These are phyloP conservation scores for Macadamia tetraphylla DNA, from an alignment of 164 flowering plant genomes.

Conservation along the genomic window DNA sequence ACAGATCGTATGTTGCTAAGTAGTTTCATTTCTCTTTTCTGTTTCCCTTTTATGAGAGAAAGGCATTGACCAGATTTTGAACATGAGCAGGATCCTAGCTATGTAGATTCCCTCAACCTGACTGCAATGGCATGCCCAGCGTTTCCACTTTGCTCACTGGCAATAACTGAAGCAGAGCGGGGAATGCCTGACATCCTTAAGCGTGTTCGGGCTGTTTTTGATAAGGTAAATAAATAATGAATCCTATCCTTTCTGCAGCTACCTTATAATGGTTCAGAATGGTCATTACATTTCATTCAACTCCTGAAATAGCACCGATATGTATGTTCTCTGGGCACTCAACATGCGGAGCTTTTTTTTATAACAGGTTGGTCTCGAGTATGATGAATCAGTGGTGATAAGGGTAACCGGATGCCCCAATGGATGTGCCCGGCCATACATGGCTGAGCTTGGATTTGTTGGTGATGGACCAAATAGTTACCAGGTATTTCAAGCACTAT, in stretches of 20 bases:
- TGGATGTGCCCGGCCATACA: constrained; percentile 97
- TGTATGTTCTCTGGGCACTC: no score
- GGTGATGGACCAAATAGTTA: constrained; percentile 99
- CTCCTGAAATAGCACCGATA: no score
- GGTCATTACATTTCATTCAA: no score
- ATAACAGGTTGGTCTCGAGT: constrained; percentile 81
- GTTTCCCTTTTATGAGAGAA: background rate
- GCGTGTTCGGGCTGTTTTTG: constrained; percentile 83
- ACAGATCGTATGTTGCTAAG: background rate
- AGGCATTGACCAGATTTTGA: constrained; percentile 9
- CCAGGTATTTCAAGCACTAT: constrained; percentile 50
- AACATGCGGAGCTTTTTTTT: constrained; percentile 5
- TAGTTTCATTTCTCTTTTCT: background rate
- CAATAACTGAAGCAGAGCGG: constrained; percentile 97
- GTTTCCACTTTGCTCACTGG: constrained; percentile 90
- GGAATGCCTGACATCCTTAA: constrained; percentile 88
- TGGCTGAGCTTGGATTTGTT: constrained; percentile 99
- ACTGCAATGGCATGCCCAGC: constrained; percentile 99
- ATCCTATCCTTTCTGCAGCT: background rate
- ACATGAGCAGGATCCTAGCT: constrained; percentile 56
- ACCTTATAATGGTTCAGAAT: background rate
- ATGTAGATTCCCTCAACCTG: constrained; percentile 84
- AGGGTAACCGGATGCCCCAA: constrained; percentile 98
- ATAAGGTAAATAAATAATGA: constrained; percentile 49
- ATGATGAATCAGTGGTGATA: constrained; percentile 75